Percentiles rank a stretch among this genome's conserved stretches.
Conservation (phyloP, 306 rosid species). For the Inga laurina region DNA sequence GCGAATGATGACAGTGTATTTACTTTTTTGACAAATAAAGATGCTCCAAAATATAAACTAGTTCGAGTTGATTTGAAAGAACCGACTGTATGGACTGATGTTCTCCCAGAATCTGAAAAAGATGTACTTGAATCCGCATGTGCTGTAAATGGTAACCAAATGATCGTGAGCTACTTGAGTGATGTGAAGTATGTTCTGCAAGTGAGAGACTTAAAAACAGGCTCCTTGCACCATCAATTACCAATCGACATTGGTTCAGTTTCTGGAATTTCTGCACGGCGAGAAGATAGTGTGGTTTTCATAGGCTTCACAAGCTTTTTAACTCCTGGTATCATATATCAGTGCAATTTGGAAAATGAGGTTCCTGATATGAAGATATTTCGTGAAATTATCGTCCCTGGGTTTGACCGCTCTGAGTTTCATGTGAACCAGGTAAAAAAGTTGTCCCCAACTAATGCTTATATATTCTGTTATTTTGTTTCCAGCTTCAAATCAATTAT, state of each 20-base stretch:
- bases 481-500: conserved; percentile 3
- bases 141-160: conserved; percentile 76
- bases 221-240: conserved; percentile 73
- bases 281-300: conserved; percentile 68
- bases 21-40: conserved; percentile 83
- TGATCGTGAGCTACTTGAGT: conserved; percentile 85
- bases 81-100: conserved; percentile 73
- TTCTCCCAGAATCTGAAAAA: conserved; percentile 71
- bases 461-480: neutral
- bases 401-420: conserved; percentile 78
- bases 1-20: conserved; percentile 82
- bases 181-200: conserved; percentile 86
- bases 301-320: conserved; percentile 83
- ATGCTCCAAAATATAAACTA: conserved; percentile 89
- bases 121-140: conserved; percentile 81
- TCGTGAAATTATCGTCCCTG: conserved; percentile 79
- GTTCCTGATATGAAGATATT: conserved; percentile 72
- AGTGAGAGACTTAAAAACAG: conserved; percentile 81
- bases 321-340: conserved; percentile 84
- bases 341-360: conserved; percentile 63
- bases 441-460: neutral
- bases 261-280: conserved; percentile 67
- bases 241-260: conserved; percentile 93
- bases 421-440: conserved; percentile 68
- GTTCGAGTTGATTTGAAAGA: conserved; percentile 80